These are phyloP conservation scores for Calophaca sinica DNA, from an alignment of 306 rosid genomes.

Conservation along the genomic window DNA sequence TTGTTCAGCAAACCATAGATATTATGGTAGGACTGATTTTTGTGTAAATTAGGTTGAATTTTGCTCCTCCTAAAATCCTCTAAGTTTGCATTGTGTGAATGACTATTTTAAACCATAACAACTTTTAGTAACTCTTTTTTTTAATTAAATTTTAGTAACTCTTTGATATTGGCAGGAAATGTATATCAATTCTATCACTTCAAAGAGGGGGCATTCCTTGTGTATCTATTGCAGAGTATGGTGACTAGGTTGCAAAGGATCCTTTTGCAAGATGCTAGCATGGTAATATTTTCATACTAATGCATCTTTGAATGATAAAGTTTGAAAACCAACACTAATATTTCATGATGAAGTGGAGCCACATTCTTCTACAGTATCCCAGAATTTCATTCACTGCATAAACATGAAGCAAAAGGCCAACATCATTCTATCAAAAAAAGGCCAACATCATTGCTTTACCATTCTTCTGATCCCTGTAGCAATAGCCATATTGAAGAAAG, in stretches of 20 bases:
- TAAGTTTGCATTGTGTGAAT: slow-evolving; percentile 11
- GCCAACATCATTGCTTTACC: too few relatives aligned
- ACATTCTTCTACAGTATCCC: too few relatives aligned
- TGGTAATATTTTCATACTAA: slow-evolving; percentile 40
- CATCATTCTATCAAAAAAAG: too few relatives aligned
- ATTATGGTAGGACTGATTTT: too few relatives aligned
- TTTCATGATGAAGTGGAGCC: not conserved
- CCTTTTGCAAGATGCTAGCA: slow-evolving; percentile 35
- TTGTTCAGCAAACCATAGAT: too few relatives aligned
- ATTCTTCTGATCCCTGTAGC: too few relatives aligned
- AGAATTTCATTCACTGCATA: too few relatives aligned
- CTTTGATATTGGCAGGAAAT: slow-evolving; percentile 54
- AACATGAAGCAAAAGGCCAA: too few relatives aligned
- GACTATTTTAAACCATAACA: not conserved
- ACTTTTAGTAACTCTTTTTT: too few relatives aligned
- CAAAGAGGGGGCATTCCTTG: slow-evolving; percentile 45
- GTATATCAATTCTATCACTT: slow-evolving; percentile 44
- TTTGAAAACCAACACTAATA: slow-evolving; percentile 42
- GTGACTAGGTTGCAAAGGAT: slow-evolving; percentile 46
- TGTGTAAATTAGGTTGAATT: too few relatives aligned
- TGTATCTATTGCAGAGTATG: not conserved
- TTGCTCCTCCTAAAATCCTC: not conserved
- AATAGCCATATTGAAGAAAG: too few relatives aligned
- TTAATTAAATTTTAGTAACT: not conserved
- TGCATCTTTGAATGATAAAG: slow-evolving; percentile 39